Evolutionary conservation across 257 asterid genomes (phyloP).

Genomic region (Coffea canephora): DNA sequence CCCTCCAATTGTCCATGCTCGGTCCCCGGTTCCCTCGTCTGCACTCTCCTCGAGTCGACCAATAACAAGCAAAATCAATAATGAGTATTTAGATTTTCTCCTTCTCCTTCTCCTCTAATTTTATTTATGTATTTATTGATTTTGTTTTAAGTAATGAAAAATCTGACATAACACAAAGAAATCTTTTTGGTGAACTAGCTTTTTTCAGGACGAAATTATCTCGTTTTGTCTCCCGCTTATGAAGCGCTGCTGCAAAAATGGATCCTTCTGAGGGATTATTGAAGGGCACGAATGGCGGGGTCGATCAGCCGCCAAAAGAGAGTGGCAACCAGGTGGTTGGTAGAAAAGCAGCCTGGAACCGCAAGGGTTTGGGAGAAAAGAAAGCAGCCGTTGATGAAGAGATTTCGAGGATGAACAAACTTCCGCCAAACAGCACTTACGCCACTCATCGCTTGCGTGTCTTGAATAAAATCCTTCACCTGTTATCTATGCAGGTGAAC

Average conservation of each 20-base stretch:
- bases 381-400: constrained; percentile 52
- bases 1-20: neutral
- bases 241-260: constrained; percentile 1
- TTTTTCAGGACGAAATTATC: neutral
- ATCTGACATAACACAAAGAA: too few relatives aligned
- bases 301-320: neutral
- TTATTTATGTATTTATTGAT: too few relatives aligned
- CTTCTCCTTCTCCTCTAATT: too few relatives aligned
- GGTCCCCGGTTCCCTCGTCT: too few relatives aligned
- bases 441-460: constrained; percentile 74
- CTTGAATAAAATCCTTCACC: constrained; percentile 60
- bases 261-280: neutral
- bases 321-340: neutral
- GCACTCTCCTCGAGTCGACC: too few relatives aligned
- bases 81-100: too few relatives aligned
- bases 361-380: constrained; percentile 44
- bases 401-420: constrained; percentile 43
- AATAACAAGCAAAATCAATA: too few relatives aligned
- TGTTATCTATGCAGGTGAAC: constrained; percentile 57
- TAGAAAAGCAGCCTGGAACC: constrained; percentile 8
- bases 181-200: too few relatives aligned
- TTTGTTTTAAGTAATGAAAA: neutral
- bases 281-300: neutral
- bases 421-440: constrained; percentile 64
- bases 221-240: neutral